Conservation (phyloP, 2,329 filamentous ascomycete species). For the Fusarium scirpi region DNA sequence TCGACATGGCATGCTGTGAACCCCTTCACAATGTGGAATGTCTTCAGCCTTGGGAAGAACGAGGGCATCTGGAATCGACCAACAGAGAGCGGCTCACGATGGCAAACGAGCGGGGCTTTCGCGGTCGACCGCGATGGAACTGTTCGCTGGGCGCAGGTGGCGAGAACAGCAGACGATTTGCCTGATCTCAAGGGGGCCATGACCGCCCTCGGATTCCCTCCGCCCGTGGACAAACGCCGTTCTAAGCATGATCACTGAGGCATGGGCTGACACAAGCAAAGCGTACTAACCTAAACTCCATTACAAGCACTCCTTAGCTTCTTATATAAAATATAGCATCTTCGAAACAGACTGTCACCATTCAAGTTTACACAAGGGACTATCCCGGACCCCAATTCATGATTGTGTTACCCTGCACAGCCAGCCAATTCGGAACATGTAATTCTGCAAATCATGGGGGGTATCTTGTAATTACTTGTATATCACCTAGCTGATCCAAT, state of each 20-base stretch:
- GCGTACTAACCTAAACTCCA: not conserved
- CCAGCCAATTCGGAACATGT: not conserved
- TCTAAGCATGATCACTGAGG: slow-evolving; percentile 4
- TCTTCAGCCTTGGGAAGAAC: slow-evolving; percentile 67
- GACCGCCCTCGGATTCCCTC: slow-evolving; percentile 42
- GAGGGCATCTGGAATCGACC: slow-evolving; percentile 75
- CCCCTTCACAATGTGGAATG: slow-evolving; percentile 68
- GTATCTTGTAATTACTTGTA: slow-evolving; percentile 38
- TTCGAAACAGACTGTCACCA: not conserved
- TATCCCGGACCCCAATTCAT: not conserved
- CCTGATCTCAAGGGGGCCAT: slow-evolving; percentile 49
- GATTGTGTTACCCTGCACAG: not conserved
- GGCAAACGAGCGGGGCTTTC: slow-evolving; percentile 77
- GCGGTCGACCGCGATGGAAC: slow-evolving; percentile 55
- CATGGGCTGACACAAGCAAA: not conserved
- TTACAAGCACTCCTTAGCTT: not conserved
- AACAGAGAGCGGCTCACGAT: slow-evolving; percentile 74
- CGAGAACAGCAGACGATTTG: slow-evolving; percentile 49
- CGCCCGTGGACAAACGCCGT: slow-evolving; percentile 5
- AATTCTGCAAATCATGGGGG: slow-evolving; percentile 26
- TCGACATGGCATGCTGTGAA: slow-evolving; percentile 72
- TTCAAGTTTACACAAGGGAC: not conserved
- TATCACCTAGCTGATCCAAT: slow-evolving; percentile 8
- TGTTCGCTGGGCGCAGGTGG: slow-evolving; percentile 50
- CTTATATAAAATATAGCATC: not conserved